Conservation (phyloP, 176 grass and related monocot genomes). For the Typha latifolia region DNA sequence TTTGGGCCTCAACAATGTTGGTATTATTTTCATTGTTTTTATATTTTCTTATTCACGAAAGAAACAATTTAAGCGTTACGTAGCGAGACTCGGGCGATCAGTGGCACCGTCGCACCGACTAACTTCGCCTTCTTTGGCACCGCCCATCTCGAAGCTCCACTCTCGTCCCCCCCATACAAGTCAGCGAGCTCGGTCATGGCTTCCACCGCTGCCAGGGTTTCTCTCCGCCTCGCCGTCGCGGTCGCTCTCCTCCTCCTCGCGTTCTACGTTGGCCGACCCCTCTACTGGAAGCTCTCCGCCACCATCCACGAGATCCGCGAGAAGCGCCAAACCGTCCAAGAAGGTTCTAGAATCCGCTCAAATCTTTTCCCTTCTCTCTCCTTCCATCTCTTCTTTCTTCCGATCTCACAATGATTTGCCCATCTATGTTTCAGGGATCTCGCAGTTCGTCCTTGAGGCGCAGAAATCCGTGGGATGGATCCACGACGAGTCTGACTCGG, state of each 20-base stretch:
- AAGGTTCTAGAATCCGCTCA: background rate
- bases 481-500: conserved; percentile 15
- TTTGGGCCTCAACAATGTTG: too few relatives aligned
- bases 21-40: too few relatives aligned
- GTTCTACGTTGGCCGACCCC: conserved; percentile 20
- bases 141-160: too few relatives aligned
- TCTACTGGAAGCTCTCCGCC: conserved; percentile 24
- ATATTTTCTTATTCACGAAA: too few relatives aligned
- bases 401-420: background rate
- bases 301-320: conserved; percentile 22
- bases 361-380: background rate
- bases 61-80: too few relatives aligned
- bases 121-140: too few relatives aligned
- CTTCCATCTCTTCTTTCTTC: background rate
- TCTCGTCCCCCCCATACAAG: too few relatives aligned
- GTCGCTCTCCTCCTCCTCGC: conserved; percentile 2
- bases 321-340: conserved; percentile 17
- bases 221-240: background rate
- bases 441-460: conserved; percentile 15
- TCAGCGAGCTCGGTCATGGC: conserved; percentile 5
- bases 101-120: too few relatives aligned
- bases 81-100: too few relatives aligned
- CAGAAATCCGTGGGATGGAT: conserved; percentile 17
- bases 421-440: conserved; percentile 3
- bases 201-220: conserved; percentile 6